Conservation (phyloP, 371 early-diverging fungal genomes). For the Lichtheimia hyalospora region DNA sequence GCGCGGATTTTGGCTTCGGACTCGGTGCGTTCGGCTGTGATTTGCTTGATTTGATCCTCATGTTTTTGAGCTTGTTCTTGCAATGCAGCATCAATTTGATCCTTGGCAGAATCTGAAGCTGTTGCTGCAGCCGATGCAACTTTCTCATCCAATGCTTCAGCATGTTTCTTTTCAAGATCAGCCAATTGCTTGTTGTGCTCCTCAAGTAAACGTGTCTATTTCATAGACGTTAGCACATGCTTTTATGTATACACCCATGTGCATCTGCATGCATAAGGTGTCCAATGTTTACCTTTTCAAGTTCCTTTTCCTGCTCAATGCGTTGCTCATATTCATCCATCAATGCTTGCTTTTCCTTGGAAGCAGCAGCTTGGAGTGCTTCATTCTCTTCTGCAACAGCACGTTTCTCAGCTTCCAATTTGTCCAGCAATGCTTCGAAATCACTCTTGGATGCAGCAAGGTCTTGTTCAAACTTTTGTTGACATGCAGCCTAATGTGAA, state of each 20-base stretch:
- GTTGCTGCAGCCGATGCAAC: not conserved
- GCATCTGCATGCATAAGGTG: not conserved
- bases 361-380: not conserved
- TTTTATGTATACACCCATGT: not conserved
- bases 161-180: slow-evolving; percentile 13
- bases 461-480: slow-evolving; percentile 10
- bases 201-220: not conserved
- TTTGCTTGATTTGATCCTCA: slow-evolving; percentile 18
- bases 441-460: slow-evolving; percentile 6
- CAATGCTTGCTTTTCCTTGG: slow-evolving; percentile 10
- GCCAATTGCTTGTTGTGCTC: slow-evolving; percentile 6
- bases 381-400: not conserved
- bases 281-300: slow-evolving; percentile 7
- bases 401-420: slow-evolving; percentile 7
- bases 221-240: not conserved
- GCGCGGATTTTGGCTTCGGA: slow-evolving; percentile 32
- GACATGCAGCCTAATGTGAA: slow-evolving; percentile 11
- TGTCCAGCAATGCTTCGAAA: slow-evolving; percentile 1
- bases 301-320: slow-evolving; percentile 8
- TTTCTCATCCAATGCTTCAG: slow-evolving; percentile 14
- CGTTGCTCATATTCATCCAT: slow-evolving; percentile 12
- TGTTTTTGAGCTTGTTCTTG: slow-evolving; percentile 20
- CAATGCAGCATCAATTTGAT: slow-evolving; percentile 16
- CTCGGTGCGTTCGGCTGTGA: slow-evolving; percentile 21
- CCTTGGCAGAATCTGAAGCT: not conserved